These are phyloP conservation scores for Trametes maxima DNA, from an alignment of 768 basidiomycete genomes.

Conservation along the genomic window DNA sequence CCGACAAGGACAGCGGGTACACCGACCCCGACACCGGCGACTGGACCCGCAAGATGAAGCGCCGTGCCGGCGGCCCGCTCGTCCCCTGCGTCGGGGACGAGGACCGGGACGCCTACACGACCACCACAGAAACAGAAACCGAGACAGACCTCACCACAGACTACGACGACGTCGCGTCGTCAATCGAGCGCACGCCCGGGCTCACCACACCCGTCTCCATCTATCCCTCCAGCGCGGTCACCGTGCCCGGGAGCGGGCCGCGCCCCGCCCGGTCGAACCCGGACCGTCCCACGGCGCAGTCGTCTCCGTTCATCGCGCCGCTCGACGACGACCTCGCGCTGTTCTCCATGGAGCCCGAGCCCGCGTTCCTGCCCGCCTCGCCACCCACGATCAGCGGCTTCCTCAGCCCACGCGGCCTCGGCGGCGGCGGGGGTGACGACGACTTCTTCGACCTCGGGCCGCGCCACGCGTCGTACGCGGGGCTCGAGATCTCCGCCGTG, in stretches of 20 bases:
- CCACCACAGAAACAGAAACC: slow-evolving; percentile 44
- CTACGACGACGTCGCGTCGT: slow-evolving; percentile 36
- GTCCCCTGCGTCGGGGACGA: slow-evolving; percentile 24
- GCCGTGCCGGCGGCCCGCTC: background rate
- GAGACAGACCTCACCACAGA: slow-evolving; percentile 45
- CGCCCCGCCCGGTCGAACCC: slow-evolving; percentile 32
- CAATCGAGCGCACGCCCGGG: slow-evolving; percentile 15
- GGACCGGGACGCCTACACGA: slow-evolving; percentile 18
- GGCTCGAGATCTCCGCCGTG: slow-evolving; percentile 70
- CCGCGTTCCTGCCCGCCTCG: slow-evolving; percentile 37
- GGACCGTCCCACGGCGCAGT: slow-evolving; percentile 27
- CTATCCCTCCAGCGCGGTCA: slow-evolving; percentile 7
- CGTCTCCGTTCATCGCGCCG: slow-evolving; percentile 27
- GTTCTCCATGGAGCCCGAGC: slow-evolving; percentile 53
- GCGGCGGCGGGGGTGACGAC: slow-evolving; percentile 18
- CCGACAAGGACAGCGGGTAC: slow-evolving; percentile 38
- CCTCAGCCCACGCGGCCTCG: background rate
- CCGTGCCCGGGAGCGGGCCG: too few species aligned
- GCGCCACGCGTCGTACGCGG: slow-evolving; percentile 41
- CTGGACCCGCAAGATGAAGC: slow-evolving; percentile 38
- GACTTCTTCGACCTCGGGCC: slow-evolving; percentile 7
- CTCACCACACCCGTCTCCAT: background rate
- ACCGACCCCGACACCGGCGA: slow-evolving; percentile 37
- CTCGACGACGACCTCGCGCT: slow-evolving; percentile 37
- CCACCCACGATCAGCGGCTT: background rate